Percentiles rank a stretch among this genome's conserved stretches.
phyloP scores from a whole-genome alignment of 345 rosid species.

The Dipteronia dyeriana region DNA sequence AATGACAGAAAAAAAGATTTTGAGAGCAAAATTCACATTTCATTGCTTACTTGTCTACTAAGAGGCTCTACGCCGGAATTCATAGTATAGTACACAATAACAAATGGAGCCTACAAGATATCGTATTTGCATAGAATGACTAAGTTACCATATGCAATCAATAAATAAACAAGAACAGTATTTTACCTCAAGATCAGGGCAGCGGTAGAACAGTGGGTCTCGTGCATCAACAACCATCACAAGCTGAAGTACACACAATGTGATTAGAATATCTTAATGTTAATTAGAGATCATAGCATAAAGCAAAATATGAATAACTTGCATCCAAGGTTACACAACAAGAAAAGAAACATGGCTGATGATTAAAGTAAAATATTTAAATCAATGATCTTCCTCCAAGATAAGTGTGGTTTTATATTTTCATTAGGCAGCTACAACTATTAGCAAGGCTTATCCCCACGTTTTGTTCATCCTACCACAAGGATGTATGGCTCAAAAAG shows the following conservation, averaged over 20 bases:
- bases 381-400: not conserved
- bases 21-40: not conserved
- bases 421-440: not conserved
- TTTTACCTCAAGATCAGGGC: slow-evolving; percentile 94
- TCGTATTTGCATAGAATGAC: not conserved
- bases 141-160: not conserved
- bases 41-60: not conserved
- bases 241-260: slow-evolving; percentile 48
- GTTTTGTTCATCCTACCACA: not conserved
- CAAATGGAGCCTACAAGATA: not conserved
- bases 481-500: not conserved
- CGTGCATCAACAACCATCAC: slow-evolving; percentile 99
- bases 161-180: slow-evolving; percentile 3
- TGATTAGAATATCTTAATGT: not conserved
- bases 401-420: not conserved
- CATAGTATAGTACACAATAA: not conserved
- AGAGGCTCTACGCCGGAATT: not conserved
- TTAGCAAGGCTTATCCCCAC: not conserved
- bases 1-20: too few species aligned
- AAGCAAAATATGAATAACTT: not conserved
- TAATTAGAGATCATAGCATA: not conserved
- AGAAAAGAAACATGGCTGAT: not conserved
- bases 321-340: not conserved
- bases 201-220: slow-evolving; percentile 83
- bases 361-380: not conserved